Conservation (phyloP, 306 rosid species). For the Prunus padus region DNA sequence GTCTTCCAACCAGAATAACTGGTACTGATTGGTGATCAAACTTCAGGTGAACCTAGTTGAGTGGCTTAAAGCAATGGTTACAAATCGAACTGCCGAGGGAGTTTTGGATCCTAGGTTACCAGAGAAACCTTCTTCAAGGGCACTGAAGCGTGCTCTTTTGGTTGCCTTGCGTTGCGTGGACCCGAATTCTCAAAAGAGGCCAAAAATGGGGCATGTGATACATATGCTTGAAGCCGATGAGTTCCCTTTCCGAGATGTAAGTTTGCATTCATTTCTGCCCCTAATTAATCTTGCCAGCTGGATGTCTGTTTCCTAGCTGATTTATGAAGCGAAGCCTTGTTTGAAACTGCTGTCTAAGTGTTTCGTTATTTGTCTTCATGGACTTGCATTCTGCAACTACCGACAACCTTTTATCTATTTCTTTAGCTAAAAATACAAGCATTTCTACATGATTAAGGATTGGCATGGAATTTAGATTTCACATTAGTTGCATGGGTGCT, state of each 20-base stretch:
- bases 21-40: slow-evolving; percentile 15
- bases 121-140: slow-evolving; percentile 63
- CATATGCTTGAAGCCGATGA: slow-evolving; percentile 72
- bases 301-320: not conserved
- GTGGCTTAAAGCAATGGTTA: slow-evolving; percentile 65
- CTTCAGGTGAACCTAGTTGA: slow-evolving; percentile 60
- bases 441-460: not conserved
- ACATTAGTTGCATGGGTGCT: not conserved
- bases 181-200: slow-evolving; percentile 60
- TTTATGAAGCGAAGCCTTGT: not conserved
- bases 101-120: slow-evolving; percentile 53
- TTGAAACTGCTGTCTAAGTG: not conserved
- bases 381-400: not conserved
- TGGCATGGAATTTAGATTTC: not conserved
- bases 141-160: slow-evolving; percentile 56
- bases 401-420: not conserved
- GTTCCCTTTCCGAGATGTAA: slow-evolving; percentile 62
- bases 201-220: slow-evolving; percentile 61
- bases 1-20: not conserved
- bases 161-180: slow-evolving; percentile 64
- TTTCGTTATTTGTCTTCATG: slow-evolving; percentile 3
- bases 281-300: not conserved
- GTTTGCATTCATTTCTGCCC: slow-evolving; percentile 20
- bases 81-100: slow-evolving; percentile 54
- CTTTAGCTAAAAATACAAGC: not conserved